phyloP scores from a whole-genome alignment of 1,284 basidiomycete genomes.

The Tremellales sp. region DNA sequence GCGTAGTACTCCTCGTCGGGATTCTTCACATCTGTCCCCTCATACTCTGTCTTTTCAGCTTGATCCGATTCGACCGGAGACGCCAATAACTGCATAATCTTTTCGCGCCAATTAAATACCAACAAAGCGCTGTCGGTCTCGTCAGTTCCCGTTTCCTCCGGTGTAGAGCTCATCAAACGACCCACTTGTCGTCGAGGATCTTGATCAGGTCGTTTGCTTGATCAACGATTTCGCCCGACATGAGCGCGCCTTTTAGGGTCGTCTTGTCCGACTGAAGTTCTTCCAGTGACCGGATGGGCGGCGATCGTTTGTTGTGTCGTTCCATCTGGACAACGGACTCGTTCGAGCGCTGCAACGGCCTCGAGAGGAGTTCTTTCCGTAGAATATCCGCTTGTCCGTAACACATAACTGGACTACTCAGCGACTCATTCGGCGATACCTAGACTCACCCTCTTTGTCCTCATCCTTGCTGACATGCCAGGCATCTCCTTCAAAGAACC shows the following conservation, averaged over 20 bases:
- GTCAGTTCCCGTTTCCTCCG: background rate
- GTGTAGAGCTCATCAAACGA: background rate
- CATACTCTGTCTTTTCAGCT: conserved; percentile 11
- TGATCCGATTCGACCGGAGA: conserved; percentile 33
- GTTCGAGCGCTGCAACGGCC: conserved; percentile 30
- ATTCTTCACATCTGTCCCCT: conserved; percentile 30
- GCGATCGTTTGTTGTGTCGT: conserved; percentile 4
- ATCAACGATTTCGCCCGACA: conserved; percentile 17
- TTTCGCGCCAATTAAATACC: conserved; percentile 38
- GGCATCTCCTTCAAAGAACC: conserved; percentile 42
- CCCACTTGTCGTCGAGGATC: conserved; percentile 44
- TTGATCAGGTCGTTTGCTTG: conserved; percentile 33
- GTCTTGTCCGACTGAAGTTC: conserved; percentile 27
- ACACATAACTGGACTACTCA: conserved; percentile 18
- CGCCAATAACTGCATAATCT: conserved; percentile 34
- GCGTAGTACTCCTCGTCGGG: conserved; percentile 46
- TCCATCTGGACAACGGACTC: conserved; percentile 18
- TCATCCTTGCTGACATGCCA: conserved; percentile 32
- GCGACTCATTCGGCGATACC: background rate
- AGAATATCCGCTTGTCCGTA: conserved; percentile 35
- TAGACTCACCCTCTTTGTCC: conserved; percentile 23
- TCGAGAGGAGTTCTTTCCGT: conserved; percentile 36
- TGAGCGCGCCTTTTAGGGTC: conserved; percentile 20
- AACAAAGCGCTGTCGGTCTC: conserved; percentile 30
- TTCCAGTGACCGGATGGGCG: conserved; percentile 13